Base-by-base conservation (phyloP, 768 basidiomycete genomes). In the Russula compacta region DNA sequence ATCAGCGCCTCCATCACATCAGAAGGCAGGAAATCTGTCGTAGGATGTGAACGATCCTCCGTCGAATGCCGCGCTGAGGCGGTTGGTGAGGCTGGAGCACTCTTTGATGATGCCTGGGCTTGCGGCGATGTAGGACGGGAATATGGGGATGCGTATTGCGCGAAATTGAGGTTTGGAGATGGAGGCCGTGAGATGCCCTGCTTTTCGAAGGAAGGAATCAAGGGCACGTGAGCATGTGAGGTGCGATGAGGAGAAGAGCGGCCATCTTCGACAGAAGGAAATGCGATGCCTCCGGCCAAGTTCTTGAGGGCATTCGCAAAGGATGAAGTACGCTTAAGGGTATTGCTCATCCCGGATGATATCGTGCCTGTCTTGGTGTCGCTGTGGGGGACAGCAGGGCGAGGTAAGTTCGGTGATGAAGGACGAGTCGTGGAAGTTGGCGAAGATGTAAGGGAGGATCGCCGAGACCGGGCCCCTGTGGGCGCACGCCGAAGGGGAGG, bases 1-100 rank as follows among this genome's bases (percentile, higher is more conserved):
- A 93, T 89, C 33, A 98, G 76, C 0, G 88, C 88, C 64, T 92
- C 87, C 76, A 97, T 89, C 21, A 93, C 89, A 66, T 89, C 81
- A 12, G 83, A 86, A 2, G 92, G 83, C 42, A 79, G 69, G 68
- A 87, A 92, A 56, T 84, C 82, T 46, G 76, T 75, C 1, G 68
- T 48, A 10, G 73, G 72, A 4, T 73, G 75, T 7, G 72, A 64
- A 2, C 73, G 70, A 5, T 64, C 56, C 11, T 71, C 70, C 17
- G 49, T 55, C 3, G 69, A 42, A 33, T 62, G 55, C 38, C 46
- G 65, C 0, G 67, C 64, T 42, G 69, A 69, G 29, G 69, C 70
- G 53, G 72, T 71, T n/a, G 69, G 63, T 36, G 73, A 73, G 15
- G 60, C 64, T 6, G 69, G 67, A 6, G 70, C 12, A 29, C 44